phyloP scores from a whole-genome alignment of 805 yeast species.

The Pichia manshurica region DNA sequence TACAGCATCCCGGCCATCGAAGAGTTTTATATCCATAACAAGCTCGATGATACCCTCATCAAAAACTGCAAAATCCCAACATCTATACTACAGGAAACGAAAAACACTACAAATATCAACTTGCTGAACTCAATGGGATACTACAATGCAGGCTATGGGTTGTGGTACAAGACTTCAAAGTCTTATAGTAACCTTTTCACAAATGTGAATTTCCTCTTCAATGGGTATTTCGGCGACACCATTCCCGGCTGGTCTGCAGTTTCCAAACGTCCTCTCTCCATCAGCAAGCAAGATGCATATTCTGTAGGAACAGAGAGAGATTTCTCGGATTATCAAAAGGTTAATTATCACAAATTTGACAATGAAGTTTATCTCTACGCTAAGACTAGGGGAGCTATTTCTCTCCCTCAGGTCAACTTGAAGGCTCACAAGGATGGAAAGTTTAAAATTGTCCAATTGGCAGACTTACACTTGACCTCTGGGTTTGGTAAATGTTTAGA shows the following conservation, averaged over 20 bases:
- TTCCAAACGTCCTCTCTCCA: conserved; percentile 10
- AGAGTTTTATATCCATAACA: conserved; percentile 3
- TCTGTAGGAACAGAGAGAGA: conserved; percentile 4
- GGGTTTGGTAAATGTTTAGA: conserved; percentile 78
- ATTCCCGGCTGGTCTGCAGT: conserved; percentile 55
- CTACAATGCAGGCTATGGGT: conserved; percentile 32
- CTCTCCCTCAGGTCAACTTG: conserved; percentile 28
- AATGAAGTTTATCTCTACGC: conserved; percentile 13
- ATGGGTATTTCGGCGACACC: conserved; percentile 70
- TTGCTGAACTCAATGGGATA: conserved; percentile 10
- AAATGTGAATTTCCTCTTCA: conserved; percentile 62
- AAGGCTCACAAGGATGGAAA: conserved; percentile 42
- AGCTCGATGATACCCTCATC: not conserved
- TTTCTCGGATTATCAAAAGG: not conserved
- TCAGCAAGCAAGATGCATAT: conserved; percentile 3
- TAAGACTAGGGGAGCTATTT: conserved; percentile 10
- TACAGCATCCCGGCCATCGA: conserved; percentile 1
- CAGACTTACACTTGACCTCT: conserved; percentile 88
- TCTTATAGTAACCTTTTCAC: not conserved
- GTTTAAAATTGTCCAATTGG: conserved; percentile 80
- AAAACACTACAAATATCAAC: not conserved
- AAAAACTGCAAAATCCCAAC: not conserved
- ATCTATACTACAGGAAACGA: not conserved
- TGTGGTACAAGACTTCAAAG: conserved; percentile 46
- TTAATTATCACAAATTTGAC: conserved; percentile 16